These are phyloP conservation scores for Microsporum audouinii DNA, from an alignment of 2,329 filamentous ascomycete genomes.

Conservation along the genomic window DNA sequence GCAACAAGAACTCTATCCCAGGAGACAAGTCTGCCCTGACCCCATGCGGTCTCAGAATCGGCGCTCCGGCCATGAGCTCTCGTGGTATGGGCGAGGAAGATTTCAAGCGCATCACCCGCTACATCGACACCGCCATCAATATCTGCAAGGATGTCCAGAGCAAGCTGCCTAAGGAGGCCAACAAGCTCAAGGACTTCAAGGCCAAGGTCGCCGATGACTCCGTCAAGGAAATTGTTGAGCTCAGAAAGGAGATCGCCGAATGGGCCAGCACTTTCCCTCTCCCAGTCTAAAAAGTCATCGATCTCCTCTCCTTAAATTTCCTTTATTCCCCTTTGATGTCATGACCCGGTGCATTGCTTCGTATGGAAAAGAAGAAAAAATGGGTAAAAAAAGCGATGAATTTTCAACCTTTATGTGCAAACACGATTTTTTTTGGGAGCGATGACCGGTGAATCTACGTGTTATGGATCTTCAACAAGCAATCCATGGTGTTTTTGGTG, in stretches of 20 bases:
- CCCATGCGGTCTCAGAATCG: slow-evolving; percentile 88
- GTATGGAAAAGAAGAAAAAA: slow-evolving; percentile 6
- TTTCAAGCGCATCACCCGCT: slow-evolving; percentile 78
- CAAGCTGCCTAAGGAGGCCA: slow-evolving; percentile 83
- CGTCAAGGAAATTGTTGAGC: slow-evolving; percentile 66
- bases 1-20: slow-evolving; percentile 98
- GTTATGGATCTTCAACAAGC: slow-evolving; percentile 17
- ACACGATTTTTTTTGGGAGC: slow-evolving; percentile 10
- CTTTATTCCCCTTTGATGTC: slow-evolving; percentile 1
- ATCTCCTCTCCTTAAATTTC: background rate
- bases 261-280: slow-evolving; percentile 91
- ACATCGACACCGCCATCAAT: slow-evolving; percentile 83
- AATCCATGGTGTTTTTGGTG: slow-evolving; percentile 15
- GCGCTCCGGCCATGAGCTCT: slow-evolving; percentile 93
- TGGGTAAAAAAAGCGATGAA: slow-evolving; percentile 9
- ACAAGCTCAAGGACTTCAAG: slow-evolving; percentile 99
- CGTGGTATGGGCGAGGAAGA: slow-evolving; percentile 86
- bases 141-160: slow-evolving; percentile 80
- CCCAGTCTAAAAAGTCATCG: slow-evolving; percentile 41
- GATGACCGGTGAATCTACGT: slow-evolving; percentile 10
- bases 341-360: slow-evolving; percentile 2
- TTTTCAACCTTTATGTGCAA: slow-evolving; percentile 15
- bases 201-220: slow-evolving; percentile 70
- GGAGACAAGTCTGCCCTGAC: slow-evolving; percentile 96
- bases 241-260: slow-evolving; percentile 76